Evolutionary conservation across 192 early-diverging fungal genomes (phyloP), one percentile per base, ranked within the genome.

Genomic region (Irineochytrium annulatum): DNA sequence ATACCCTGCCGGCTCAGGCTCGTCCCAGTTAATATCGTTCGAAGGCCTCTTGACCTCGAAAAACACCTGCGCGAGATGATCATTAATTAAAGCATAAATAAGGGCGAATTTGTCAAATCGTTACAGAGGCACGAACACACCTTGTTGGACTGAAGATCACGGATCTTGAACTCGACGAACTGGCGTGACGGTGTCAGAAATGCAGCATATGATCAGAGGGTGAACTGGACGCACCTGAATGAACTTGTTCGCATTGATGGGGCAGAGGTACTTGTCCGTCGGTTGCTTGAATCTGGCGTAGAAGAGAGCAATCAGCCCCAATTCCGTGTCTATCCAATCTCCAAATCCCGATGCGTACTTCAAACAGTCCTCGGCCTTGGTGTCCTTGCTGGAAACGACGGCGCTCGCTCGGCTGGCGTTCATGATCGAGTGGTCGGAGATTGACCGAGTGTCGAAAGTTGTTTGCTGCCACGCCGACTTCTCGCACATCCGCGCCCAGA

Each of bases 121-220:
- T 2, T 44, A 14, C 27, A 66, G n/a, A 61, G 46, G 17, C 2
- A 48, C 31, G 16, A 19, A 26, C 29, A 27, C 41, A 69, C 62
- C 32, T 74, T 53, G 24, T 77, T 64, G 31, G 44, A 55, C 52
- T 52, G 67, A 35, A 74, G 44, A 52, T 80, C 76, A 63, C 66
- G 55, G 43, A 80, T 80, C 34, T 75, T 59, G 45, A 80, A 80
- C 53, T 78, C 72, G 1, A 78, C 56, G 60, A 80, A 80, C 76
- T 80, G 59, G n/a, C n/a, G n/a, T n/a, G n/a, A n/a, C n/a, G n/a
- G n/a, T 41, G 37, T 41, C n/a, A n/a, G 11, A 41, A 41, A 41
- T n/a, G n/a, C n/a, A 13, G 37, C 11, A 13, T 41, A 41, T 41
- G 37, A 41, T 41, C n/a, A n/a, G n/a, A n/a, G n/a, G 8, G n/a